Base-by-base conservation (phyloP, 2,329 filamentous ascomycete species). In the Fonsecaea multimorphosa region DNA sequence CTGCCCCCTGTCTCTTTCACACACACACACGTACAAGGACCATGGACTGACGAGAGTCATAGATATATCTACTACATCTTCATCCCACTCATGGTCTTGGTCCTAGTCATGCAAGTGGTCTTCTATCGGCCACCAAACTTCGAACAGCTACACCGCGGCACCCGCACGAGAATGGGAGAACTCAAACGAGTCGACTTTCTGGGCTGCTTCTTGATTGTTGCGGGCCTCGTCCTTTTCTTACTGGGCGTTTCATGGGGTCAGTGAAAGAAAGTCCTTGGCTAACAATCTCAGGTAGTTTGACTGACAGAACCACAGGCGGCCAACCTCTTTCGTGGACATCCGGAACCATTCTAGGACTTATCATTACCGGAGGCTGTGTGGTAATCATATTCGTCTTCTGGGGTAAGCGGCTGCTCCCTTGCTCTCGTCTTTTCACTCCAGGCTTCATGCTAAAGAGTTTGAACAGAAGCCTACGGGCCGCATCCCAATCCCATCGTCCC, bases 161-260 rank as follows among this genome's bases (percentile, higher is more conserved):
- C 77, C 71, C 44, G 61, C 22, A 78, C 22, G 36, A 72, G 51
- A 73, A 73, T 53, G 29, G 72, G 79, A 66, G 76, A 78, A 70
- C 67, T 80, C 55, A 78, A 76, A 70, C 74, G 78, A 64, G 74
- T 85, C 9, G 84, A 84, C 70, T 81, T 74, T 66, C 55, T 80
- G 40, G 82, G 81, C 27, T 77, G 82, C 53, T 72, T 80, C 40
- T 73, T 83, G 0, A 81, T 78, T 68, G 65, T 76, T 12, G 72
- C 73, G 16, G 81, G 81, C 31, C 75, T 78, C 9, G 72, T 81
- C 3, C 70, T 80, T 11, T 79, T 81, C 64, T 71, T 82, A 34
- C 68, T 83, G 55, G 81, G 81, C 14, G 73, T 83, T 3, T 79
- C 77, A 44, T 77, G 75, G 74, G 78, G 57, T 44, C 38, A 44